phyloP scores from a whole-genome alignment of 140 eudicot species.

The Ambrosia hybrid region DNA sequence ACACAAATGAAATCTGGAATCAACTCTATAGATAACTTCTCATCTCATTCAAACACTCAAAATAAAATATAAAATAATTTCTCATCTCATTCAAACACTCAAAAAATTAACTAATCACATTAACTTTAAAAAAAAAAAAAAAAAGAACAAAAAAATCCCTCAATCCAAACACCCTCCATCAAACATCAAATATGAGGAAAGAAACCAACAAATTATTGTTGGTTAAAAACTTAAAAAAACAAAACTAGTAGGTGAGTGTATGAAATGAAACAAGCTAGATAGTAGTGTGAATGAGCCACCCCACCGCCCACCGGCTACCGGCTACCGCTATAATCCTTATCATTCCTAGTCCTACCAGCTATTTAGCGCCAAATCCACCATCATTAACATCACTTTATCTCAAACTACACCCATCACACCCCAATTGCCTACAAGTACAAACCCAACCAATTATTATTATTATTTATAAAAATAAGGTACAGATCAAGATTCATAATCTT shows the following conservation, averaged over 20 bases:
- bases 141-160: no score
- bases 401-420: slow-evolving; percentile 27
- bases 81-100: no score
- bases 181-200: no score
- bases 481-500: slow-evolving; percentile 15
- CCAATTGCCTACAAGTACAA: background rate
- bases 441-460: background rate
- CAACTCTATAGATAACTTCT: no score
- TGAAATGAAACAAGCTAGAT: background rate
- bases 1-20: no score
- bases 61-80: no score
- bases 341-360: slow-evolving; percentile 4
- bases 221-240: background rate
- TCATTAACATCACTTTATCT: slow-evolving; percentile 25
- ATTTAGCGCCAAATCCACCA: slow-evolving; percentile 16
- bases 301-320: slow-evolving; percentile 15
- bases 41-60: no score
- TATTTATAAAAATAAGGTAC: slow-evolving; percentile 9
- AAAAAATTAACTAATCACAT: no score
- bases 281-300: slow-evolving; percentile 18
- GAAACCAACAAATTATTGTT: background rate
- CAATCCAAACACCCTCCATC: no score
- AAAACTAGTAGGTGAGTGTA: slow-evolving; percentile 3
- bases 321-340: slow-evolving; percentile 12
- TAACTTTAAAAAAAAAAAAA: no score